phyloP scores from a whole-genome alignment of 2,329 filamentous ascomycete genomes.

The Ceratocystis destructans region DNA sequence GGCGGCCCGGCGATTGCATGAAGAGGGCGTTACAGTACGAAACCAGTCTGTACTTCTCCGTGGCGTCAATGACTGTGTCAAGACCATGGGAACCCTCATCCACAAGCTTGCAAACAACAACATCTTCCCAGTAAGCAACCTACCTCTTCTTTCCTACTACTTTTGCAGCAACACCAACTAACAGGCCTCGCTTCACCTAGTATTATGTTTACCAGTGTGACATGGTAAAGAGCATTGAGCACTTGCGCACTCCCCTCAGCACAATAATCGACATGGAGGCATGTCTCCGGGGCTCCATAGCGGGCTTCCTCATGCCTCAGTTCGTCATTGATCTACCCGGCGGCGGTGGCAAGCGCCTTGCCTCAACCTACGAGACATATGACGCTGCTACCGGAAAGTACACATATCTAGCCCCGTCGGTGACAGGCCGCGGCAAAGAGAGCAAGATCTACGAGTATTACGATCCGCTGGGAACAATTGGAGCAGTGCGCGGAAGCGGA shows the following conservation, averaged over 20 bases:
- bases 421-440: slow-evolving; percentile 33
- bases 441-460: slow-evolving; percentile 42
- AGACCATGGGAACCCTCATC: slow-evolving; percentile 41
- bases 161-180: background rate
- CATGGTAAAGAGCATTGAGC: slow-evolving; percentile 47
- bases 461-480: slow-evolving; percentile 33
- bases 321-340: slow-evolving; percentile 52
- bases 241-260: slow-evolving; percentile 46
- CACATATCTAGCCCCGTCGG: slow-evolving; percentile 41
- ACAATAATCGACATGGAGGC: slow-evolving; percentile 46
- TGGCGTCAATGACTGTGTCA: slow-evolving; percentile 43
- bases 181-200: slow-evolving; percentile 24
- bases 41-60: slow-evolving; percentile 48
- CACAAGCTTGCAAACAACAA: slow-evolving; percentile 41
- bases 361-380: slow-evolving; percentile 39
- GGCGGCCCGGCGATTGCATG: slow-evolving; percentile 38
- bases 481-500: too few species aligned
- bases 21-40: slow-evolving; percentile 27
- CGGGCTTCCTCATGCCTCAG: slow-evolving; percentile 48
- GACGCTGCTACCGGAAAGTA: slow-evolving; percentile 40
- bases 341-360: slow-evolving; percentile 49
- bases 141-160: background rate
- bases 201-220: slow-evolving; percentile 56
- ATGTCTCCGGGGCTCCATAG: slow-evolving; percentile 44
- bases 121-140: slow-evolving; percentile 37